phyloP scores from a whole-genome alignment of 2,329 filamentous ascomycete genomes.

The Diaporthe nobilis region DNA sequence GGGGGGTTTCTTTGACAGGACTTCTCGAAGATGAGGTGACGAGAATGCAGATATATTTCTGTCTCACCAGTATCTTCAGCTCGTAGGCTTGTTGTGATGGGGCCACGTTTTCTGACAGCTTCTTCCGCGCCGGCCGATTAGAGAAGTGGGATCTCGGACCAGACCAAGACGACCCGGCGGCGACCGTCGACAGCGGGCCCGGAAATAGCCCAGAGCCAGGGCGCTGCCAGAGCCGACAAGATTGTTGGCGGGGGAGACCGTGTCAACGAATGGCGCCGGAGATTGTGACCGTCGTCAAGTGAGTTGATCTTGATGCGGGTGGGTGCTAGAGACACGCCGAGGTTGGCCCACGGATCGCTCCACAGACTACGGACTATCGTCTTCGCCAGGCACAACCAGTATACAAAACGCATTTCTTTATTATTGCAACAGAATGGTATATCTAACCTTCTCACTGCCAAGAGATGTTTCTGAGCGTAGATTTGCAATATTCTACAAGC shows the following conservation, averaged over 20 bases:
- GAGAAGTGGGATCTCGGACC: not conserved
- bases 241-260: not conserved
- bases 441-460: not conserved
- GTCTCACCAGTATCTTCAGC: not conserved
- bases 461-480: not conserved
- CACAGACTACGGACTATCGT: not conserved
- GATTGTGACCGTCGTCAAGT: slow-evolving; percentile 2
- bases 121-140: not conserved
- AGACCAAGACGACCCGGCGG: not conserved
- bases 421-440: not conserved
- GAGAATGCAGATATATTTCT: not conserved
- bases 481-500: not conserved
- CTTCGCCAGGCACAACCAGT: no score
- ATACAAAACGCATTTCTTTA: not conserved
- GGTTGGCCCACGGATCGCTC: not conserved
- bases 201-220: not conserved
- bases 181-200: not conserved
- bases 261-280: not conserved
- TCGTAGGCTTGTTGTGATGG: not conserved
- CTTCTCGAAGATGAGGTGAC: not conserved
- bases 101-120: no score
- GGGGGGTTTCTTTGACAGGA: not conserved
- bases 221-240: not conserved
- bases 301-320: not conserved
- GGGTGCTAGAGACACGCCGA: slow-evolving; percentile 6